These are phyloP conservation scores for Xylaria palmicola DNA, from an alignment of 495 filamentous ascomycete species.

Conservation along the genomic window DNA sequence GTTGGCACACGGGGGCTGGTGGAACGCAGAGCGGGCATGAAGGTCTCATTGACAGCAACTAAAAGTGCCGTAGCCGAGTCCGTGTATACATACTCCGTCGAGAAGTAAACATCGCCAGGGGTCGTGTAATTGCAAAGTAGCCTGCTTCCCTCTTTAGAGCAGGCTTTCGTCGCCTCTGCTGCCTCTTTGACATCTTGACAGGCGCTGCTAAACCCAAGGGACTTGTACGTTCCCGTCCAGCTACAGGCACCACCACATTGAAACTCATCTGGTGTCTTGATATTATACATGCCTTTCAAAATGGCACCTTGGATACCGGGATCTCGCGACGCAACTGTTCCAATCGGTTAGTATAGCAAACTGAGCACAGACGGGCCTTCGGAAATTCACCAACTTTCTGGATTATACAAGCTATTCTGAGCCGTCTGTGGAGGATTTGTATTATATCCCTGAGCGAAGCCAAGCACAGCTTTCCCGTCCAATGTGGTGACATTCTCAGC, in stretches of 20 bases:
- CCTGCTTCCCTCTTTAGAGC: neutral
- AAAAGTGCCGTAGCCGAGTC: neutral
- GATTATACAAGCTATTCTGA: neutral
- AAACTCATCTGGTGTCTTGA: neutral
- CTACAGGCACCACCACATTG: neutral
- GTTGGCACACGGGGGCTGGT: neutral
- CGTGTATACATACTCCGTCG: neutral
- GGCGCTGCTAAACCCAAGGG: neutral
- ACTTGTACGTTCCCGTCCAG: neutral
- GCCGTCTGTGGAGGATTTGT: neutral
- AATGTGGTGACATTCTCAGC: neutral
- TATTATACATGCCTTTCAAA: neutral
- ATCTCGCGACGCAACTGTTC: neutral
- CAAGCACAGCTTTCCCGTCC: neutral
- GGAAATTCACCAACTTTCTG: neutral
- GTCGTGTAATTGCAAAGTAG: neutral
- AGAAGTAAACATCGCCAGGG: neutral
- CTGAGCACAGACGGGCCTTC: neutral
- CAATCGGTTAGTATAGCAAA: neutral
- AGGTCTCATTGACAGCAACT: neutral
- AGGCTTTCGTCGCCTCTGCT: neutral
- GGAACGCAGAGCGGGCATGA: neutral
- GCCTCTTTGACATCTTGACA: neutral
- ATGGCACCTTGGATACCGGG: constrained; percentile 1
- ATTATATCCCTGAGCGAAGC: neutral